phyloP scores from a whole-genome alignment of 371 early-diverging fungal species.

The Syncephalastrum sp. region DNA sequence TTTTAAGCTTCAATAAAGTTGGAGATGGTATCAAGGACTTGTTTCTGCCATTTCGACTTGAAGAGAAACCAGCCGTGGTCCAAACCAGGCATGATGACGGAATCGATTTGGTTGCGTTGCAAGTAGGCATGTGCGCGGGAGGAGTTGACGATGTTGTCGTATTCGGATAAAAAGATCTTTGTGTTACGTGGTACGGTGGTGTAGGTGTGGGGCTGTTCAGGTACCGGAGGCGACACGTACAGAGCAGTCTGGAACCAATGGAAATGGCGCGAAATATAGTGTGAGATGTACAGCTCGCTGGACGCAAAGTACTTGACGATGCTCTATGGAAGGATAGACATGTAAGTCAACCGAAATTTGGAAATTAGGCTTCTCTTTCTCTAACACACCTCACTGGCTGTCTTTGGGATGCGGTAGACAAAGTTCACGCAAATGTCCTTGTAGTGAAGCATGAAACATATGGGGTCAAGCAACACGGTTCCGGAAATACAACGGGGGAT shows the following conservation, averaged over 20 bases:
- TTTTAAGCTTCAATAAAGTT: slow-evolving; percentile 12
- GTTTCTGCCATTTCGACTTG: slow-evolving; percentile 36
- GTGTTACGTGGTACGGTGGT: slow-evolving; percentile 27
- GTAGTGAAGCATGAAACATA: slow-evolving; percentile 70
- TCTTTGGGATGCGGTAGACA: slow-evolving; percentile 62
- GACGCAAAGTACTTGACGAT: slow-evolving; percentile 68
- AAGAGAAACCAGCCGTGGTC: slow-evolving; percentile 58
- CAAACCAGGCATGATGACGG: slow-evolving; percentile 46
- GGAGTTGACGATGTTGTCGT: slow-evolving; percentile 54
- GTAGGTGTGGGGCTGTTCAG: slow-evolving; percentile 18
- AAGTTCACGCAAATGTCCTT: slow-evolving; percentile 67
- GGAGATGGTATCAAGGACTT: slow-evolving; percentile 31
- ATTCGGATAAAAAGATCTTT: slow-evolving; percentile 46
- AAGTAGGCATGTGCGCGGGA: slow-evolving; percentile 45
- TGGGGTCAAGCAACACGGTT: slow-evolving; percentile 62
- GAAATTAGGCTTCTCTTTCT: not conserved
- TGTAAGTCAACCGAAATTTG: not conserved
- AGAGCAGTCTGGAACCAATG: slow-evolving; percentile 64
- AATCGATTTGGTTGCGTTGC: slow-evolving; percentile 38
- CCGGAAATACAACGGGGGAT: slow-evolving; percentile 47
- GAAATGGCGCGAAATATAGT: slow-evolving; percentile 67
- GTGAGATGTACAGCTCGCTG: slow-evolving; percentile 64
- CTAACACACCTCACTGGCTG: slow-evolving; percentile 51
- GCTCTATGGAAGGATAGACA: slow-evolving; percentile 19
- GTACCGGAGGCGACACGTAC: slow-evolving; percentile 33